These are phyloP conservation scores for Phytophthora sp. DNA, from an alignment of 352 stramenopile species.

Conservation along the genomic window DNA sequence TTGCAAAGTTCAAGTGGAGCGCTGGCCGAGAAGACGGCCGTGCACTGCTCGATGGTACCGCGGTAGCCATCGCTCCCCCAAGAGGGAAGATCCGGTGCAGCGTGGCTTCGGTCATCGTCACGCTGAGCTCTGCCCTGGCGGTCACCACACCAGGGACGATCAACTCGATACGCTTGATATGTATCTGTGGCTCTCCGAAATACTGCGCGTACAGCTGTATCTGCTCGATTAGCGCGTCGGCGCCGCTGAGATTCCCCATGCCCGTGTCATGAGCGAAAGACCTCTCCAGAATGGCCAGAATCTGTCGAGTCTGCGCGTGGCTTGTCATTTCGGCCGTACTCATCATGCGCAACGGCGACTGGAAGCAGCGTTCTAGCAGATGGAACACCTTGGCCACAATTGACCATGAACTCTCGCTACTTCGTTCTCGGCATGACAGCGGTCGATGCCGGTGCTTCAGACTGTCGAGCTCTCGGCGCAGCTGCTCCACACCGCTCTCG, in stretches of 20 bases:
- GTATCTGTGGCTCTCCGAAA: constrained; percentile 13
- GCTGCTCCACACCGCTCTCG: neutral
- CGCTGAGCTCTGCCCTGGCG: no score
- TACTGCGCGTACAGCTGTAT: constrained; percentile 13
- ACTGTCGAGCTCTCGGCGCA: constrained; percentile 5
- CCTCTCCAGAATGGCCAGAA: neutral
- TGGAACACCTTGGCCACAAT: constrained; percentile 17
- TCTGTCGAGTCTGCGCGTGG: neutral
- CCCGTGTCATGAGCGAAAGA: neutral
- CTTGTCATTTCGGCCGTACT: constrained; percentile 8
- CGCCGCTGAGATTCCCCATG: constrained; percentile 9
- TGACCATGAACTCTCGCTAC: constrained; percentile 1
- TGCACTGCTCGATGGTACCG: no score
- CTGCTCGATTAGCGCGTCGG: constrained; percentile 11
- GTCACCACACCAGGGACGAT: no score
- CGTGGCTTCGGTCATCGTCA: no score
- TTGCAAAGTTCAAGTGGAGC: no score
- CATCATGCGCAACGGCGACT: constrained; percentile 5
- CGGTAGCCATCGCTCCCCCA: no score
- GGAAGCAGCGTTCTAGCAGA: constrained; percentile 12
- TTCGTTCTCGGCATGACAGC: neutral
- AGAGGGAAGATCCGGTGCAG: no score
- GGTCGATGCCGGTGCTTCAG: constrained; percentile 5
- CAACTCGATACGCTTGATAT: constrained; percentile 15
- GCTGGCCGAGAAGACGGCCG: no score